Base-by-base conservation (phyloP, 441 rosid species). In the Eugenia klotzschiana region DNA sequence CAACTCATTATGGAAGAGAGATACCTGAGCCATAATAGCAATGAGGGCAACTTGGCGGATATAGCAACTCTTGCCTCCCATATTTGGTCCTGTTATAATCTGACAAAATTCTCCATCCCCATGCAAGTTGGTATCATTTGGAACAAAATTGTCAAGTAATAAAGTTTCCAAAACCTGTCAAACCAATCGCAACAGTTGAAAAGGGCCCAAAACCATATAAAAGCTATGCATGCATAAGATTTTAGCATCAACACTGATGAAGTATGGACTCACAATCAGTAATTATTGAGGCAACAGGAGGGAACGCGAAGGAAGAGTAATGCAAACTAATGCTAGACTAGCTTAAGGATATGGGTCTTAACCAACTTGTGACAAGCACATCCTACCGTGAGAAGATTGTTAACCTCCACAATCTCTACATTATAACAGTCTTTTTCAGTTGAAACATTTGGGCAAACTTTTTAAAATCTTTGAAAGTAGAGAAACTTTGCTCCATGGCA, bases 61-160 rank as follows among this genome's bases (percentile, higher is more conserved):
- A 85, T 96, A 96, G 88, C 99, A 96, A 88, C 98, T 95, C 91
- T 96, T 95, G 79, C 98, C 99, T 53, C 98, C 98, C 99, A 95
- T 96, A 89, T 96, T 96, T 74, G 99, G 99, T 82, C 98, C 98
- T 1, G 98, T 95, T 84, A 96, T 89, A 80, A 96, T 95, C 90
- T 96, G 99, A 83, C 98, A 95, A 83, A 83, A 88, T 89, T 96
- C 96, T 72, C 91, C 79, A 80, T 91, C 88, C 49, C 90, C 90
- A 79, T 90, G 94, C 90, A 95, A 92, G 64, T 81, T 84, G 56
- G 99, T 94, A 84, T 96, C 94, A 86, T 95, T 96, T 37, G 99
- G 98, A 81, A 95, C 95, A 84, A 96, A 95, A 90, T 83, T 89
- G 83, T 93, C 96, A 83, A 89, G 94, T 84, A 96, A 87, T 54